These are phyloP conservation scores for Rubroboletus satanas DNA, from an alignment of 768 basidiomycete genomes.

Conservation along the genomic window DNA sequence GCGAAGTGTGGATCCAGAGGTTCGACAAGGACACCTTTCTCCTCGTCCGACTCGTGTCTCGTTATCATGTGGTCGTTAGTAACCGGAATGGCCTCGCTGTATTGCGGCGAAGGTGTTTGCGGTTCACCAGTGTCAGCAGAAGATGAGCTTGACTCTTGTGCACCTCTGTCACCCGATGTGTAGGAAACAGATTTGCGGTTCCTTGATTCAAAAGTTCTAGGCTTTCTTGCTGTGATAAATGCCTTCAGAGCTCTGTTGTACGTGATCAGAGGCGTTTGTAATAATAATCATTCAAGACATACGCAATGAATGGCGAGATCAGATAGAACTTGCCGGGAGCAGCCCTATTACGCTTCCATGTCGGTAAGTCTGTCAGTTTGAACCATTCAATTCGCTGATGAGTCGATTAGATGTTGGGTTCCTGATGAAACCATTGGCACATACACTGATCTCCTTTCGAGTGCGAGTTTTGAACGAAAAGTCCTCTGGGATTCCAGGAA, in stretches of 20 bases:
- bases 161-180: slow-evolving; percentile 30
- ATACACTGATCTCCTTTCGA: slow-evolving; percentile 95
- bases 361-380: slow-evolving; percentile 80
- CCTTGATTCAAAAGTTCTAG: slow-evolving; percentile 36
- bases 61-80: slow-evolving; percentile 13
- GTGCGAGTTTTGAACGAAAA: slow-evolving; percentile 91
- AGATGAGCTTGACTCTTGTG: slow-evolving; percentile 66
- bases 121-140: slow-evolving; percentile 58
- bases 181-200: slow-evolving; percentile 35
- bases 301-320: slow-evolving; percentile 92
- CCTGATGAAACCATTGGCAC: slow-evolving; percentile 22
- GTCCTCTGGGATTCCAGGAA: slow-evolving; percentile 83
- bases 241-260: slow-evolving; percentile 44
- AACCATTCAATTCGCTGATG: slow-evolving; percentile 96
- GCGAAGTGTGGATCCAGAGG: slow-evolving; percentile 69
- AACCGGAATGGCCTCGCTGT: slow-evolving; percentile 38
- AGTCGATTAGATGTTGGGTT: slow-evolving; percentile 7
- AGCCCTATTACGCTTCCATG: slow-evolving; percentile 79
- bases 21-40: slow-evolving; percentile 24
- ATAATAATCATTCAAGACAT: slow-evolving; percentile 25
- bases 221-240: slow-evolving; percentile 64
- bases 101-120: slow-evolving; percentile 61
- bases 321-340: slow-evolving; percentile 84
- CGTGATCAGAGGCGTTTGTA: slow-evolving; percentile 2
- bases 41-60: slow-evolving; percentile 35